Evolutionary conservation across 345 rosid species (phyloP).

Genomic region (Turritis glabra): DNA sequence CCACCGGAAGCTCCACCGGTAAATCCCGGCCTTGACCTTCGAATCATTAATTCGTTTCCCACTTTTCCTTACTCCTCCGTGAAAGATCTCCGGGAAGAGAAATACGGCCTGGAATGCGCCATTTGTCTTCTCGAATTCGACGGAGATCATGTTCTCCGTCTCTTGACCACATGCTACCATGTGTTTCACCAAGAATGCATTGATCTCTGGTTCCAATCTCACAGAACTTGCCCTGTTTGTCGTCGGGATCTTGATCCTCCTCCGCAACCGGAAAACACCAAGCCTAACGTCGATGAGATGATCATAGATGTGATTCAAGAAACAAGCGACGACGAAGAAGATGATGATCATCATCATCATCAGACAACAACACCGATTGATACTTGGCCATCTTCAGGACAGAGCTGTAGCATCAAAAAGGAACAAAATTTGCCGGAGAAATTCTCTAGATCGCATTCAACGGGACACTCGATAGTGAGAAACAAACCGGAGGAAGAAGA

Average conservation of each 20-base stretch:
- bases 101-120: constrained; percentile 75
- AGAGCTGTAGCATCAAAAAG: constrained; percentile 13
- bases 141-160: constrained; percentile 64
- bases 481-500: constrained; percentile 48
- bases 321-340: constrained; percentile 25
- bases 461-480: constrained; percentile 67
- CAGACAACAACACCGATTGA: constrained; percentile 35
- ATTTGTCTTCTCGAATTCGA: constrained; percentile 72
- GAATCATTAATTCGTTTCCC: constrained; percentile 56
- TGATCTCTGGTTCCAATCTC: constrained; percentile 78
- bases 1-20: neutral
- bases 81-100: constrained; percentile 55
- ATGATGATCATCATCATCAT: neutral
- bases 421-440: constrained; percentile 38
- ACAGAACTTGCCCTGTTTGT: constrained; percentile 85
- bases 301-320: constrained; percentile 52
- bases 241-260: constrained; percentile 68
- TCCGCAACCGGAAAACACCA: constrained; percentile 24
- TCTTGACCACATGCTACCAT: constrained; percentile 70
- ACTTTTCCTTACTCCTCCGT: constrained; percentile 60
- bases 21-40: constrained; percentile 62
- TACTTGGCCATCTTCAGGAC: constrained; percentile 37
- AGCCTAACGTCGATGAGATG: constrained; percentile 44
- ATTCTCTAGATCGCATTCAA: constrained; percentile 65
- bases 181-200: constrained; percentile 85